Evolutionary conservation across 2,329 filamentous ascomycete genomes (phyloP).

Genomic region (Escovopsis sp.): DNA sequence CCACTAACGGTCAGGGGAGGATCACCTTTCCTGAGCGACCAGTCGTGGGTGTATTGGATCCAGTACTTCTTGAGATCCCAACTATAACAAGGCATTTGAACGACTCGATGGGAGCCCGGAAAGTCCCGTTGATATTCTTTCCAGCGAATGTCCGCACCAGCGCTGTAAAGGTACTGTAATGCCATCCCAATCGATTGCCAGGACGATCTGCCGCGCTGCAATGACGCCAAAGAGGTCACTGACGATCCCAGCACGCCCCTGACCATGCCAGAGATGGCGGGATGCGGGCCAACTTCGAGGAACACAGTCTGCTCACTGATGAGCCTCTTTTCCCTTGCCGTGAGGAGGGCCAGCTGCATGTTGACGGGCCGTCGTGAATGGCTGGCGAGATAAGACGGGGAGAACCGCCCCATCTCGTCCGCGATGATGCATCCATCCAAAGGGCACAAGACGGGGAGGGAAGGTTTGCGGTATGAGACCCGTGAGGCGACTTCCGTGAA

Average conservation of each 20-base stretch:
- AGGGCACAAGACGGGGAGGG: conserved; percentile 52
- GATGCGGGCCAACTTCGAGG: not conserved
- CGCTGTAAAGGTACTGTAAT: conserved; percentile 12
- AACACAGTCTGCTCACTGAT: not conserved
- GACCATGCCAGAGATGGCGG: not conserved
- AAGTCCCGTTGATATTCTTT: conserved; percentile 47
- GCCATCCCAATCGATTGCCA: not conserved
- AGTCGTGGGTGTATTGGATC: conserved; percentile 50
- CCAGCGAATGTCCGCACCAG: conserved; percentile 51
- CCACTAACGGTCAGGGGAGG: conserved; percentile 30
- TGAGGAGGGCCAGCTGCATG: not conserved
- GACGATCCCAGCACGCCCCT: conserved; percentile 24
- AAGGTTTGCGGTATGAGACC: conserved; percentile 23
- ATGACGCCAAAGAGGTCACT: not conserved
- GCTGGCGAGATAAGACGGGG: not conserved
- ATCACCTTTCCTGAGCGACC: conserved; percentile 44
- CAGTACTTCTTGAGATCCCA: conserved; percentile 63
- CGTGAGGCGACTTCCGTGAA: conserved; percentile 32
- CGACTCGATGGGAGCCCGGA: conserved; percentile 19
- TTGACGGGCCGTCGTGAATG: not conserved
- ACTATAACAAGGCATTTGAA: conserved; percentile 49
- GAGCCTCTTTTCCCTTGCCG: not conserved
- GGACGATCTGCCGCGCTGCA: not conserved
- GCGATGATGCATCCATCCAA: conserved; percentile 30
- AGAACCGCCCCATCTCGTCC: conserved; percentile 20